Percentiles rank a stretch among this genome's conserved stretches.
Evolutionary conservation across 495 filamentous ascomycete genomes (phyloP).

Genomic region (Cercophora newfieldiana): DNA sequence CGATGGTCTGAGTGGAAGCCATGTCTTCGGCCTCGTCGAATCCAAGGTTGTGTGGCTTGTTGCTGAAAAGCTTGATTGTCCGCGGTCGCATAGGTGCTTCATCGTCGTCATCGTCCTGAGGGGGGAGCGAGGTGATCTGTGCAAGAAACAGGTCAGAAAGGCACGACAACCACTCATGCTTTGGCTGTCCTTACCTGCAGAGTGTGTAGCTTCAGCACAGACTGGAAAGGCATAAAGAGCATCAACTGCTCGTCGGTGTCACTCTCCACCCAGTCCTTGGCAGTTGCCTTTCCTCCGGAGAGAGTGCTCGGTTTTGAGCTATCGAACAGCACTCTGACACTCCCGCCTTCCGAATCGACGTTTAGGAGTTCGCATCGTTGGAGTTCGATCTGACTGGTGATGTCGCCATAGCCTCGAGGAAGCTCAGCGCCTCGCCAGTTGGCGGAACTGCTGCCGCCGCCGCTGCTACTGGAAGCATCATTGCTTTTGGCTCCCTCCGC

Average conservation of each 20-base stretch:
- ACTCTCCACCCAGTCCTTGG: conserved; percentile 92
- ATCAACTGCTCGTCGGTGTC: conserved; percentile 98
- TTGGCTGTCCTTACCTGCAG: conserved; percentile 50
- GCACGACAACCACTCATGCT: too few species aligned
- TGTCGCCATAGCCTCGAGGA: conserved; percentile 78
- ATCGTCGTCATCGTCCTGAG: conserved; percentile 61
- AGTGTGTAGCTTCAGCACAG: conserved; percentile 86
- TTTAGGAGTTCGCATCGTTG: conserved; percentile 87
- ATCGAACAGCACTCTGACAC: conserved; percentile 72
- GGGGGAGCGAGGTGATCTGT: conserved; percentile 80
- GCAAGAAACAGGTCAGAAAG: conserved; percentile 20
- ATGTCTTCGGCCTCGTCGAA: conserved; percentile 95
- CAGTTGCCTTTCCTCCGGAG: conserved; percentile 58
- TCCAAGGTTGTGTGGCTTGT: conserved; percentile 81
- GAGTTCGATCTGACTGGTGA: conserved; percentile 77
- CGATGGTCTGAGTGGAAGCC: conserved; percentile 71
- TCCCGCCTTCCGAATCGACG: conserved; percentile 67
- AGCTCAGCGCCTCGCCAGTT: conserved; percentile 72
- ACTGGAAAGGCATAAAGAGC: conserved; percentile 89
- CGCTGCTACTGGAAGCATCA: conserved; percentile 48
- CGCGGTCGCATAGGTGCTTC: conserved; percentile 83
- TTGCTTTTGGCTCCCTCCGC: conserved; percentile 54
- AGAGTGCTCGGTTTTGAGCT: conserved; percentile 63
- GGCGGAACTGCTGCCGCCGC: conserved; percentile 42
- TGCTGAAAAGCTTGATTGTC: conserved; percentile 80